These are phyloP conservation scores for Cardamine resedifolia DNA, from an alignment of 345 rosid genomes.

Conservation along the genomic window DNA sequence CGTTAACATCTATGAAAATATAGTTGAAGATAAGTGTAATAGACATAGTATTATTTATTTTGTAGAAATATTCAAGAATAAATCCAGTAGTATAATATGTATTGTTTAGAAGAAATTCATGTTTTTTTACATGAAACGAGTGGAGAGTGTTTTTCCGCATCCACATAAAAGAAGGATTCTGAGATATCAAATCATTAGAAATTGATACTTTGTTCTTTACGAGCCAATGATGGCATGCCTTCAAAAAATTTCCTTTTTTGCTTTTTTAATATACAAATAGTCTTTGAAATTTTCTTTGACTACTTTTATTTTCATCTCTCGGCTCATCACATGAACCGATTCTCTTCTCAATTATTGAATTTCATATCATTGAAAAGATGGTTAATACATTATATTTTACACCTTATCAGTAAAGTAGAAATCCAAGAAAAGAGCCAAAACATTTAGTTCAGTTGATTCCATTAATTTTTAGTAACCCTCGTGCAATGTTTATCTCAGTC, in stretches of 20 bases:
- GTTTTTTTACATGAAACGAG: slow-evolving; percentile 2
- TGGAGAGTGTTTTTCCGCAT: slow-evolving; percentile 34
- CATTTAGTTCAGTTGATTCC: neutral
- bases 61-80: neutral
- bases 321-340: slow-evolving; percentile 22
- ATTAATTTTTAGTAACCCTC: neutral
- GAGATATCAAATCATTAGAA: slow-evolving; percentile 33
- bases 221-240: slow-evolving; percentile 34
- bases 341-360: slow-evolving; percentile 29
- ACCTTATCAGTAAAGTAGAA: neutral
- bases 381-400: neutral
- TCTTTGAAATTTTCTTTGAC: slow-evolving; percentile 31
- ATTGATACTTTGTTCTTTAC: slow-evolving; percentile 31
- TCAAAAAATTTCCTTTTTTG: neutral
- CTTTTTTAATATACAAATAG: slow-evolving; percentile 8
- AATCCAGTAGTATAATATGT: slow-evolving; percentile 1
- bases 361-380: neutral
- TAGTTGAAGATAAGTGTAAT: neutral
- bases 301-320: slow-evolving; percentile 22
- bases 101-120: neutral
- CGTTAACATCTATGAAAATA: neutral
- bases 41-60: neutral
- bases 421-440: neutral
- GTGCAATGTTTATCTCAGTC: neutral
- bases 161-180: slow-evolving; percentile 24